Conservation (phyloP, 331 rosid genomes). For the Ulmus americana region DNA sequence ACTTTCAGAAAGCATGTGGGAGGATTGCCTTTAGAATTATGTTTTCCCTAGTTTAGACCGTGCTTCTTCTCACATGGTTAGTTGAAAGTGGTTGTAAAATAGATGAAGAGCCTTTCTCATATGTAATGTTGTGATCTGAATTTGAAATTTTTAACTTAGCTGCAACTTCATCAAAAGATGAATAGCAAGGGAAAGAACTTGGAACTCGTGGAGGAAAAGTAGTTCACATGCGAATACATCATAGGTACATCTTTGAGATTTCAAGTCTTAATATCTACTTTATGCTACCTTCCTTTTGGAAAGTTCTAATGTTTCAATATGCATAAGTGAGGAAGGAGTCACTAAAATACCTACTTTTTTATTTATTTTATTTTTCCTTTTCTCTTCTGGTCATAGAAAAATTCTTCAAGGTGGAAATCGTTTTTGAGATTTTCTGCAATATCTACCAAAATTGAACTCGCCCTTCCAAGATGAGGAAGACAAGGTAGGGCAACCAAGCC, state of each 20-base stretch:
- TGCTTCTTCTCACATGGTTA: conserved; percentile 95
- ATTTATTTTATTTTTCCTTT: neutral
- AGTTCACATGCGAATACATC: conserved; percentile 97
- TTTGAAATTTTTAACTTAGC: conserved; percentile 34
- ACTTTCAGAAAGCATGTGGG: conserved; percentile 88
- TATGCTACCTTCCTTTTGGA: neutral
- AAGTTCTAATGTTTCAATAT: neutral
- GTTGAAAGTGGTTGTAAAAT: conserved; percentile 27
- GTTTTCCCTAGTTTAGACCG: conserved; percentile 82
- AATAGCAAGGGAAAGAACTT: conserved; percentile 95
- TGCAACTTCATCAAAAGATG: conserved; percentile 93
- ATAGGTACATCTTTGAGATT: conserved; percentile 51
- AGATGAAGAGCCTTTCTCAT: conserved; percentile 12
- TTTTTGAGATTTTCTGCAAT: conserved; percentile 61
- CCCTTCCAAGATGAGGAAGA: conserved; percentile 50
- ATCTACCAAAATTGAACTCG: conserved; percentile 70
- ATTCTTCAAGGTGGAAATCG: conserved; percentile 82
- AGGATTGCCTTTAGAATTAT: conserved; percentile 91
- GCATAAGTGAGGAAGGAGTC: neutral
- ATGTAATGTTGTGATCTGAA: conserved; percentile 26
- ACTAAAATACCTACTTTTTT: neutral
- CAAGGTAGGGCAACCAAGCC: conserved; percentile 47
- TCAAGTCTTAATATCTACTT: conserved; percentile 1
- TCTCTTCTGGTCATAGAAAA: neutral
- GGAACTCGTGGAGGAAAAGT: conserved; percentile 97